Conservation (phyloP, 345 rosid species). For the Erysimum cheiranthoides region DNA sequence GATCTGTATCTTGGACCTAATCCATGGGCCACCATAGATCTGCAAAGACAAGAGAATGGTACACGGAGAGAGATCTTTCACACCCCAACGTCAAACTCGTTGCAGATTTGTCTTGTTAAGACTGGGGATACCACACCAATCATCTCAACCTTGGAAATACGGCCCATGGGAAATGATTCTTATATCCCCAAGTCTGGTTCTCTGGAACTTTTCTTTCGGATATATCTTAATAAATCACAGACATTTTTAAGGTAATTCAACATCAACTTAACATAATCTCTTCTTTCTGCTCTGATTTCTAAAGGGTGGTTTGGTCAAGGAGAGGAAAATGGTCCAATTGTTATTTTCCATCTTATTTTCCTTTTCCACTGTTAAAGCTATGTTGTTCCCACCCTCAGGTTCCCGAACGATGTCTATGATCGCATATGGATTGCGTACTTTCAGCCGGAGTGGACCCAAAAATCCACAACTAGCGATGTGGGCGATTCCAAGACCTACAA, state of each 20-base stretch:
- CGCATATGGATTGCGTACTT: slow-evolving; percentile 35
- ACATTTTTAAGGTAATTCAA: too few relatives aligned
- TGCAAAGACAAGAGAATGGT: slow-evolving; percentile 1
- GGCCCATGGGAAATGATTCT: slow-evolving; percentile 39
- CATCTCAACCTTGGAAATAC: slow-evolving; percentile 52
- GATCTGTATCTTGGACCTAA: slow-evolving; percentile 56
- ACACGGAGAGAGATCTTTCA: slow-evolving; percentile 44
- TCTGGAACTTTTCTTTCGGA: background rate
- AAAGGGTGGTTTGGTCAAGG: too few relatives aligned
- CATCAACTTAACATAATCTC: too few relatives aligned
- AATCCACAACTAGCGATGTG: background rate
- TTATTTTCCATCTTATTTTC: too few relatives aligned
- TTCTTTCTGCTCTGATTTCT: too few relatives aligned
- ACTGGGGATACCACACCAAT: slow-evolving; percentile 48
- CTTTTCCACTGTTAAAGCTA: too few relatives aligned
- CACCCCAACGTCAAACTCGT: slow-evolving; percentile 33
- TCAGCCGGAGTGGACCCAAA: background rate
- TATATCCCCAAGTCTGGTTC: slow-evolving; percentile 38
- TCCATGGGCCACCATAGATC: slow-evolving; percentile 40
- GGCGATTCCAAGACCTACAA: background rate
- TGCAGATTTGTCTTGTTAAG: slow-evolving; percentile 61
- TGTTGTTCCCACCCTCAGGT: too few relatives aligned
- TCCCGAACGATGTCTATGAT: slow-evolving; percentile 48
- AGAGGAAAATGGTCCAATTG: too few relatives aligned
- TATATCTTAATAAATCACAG: slow-evolving; percentile 33